Base-by-base conservation (phyloP, 164 flowering plant genomes). In the Annona cherimola region DNA sequence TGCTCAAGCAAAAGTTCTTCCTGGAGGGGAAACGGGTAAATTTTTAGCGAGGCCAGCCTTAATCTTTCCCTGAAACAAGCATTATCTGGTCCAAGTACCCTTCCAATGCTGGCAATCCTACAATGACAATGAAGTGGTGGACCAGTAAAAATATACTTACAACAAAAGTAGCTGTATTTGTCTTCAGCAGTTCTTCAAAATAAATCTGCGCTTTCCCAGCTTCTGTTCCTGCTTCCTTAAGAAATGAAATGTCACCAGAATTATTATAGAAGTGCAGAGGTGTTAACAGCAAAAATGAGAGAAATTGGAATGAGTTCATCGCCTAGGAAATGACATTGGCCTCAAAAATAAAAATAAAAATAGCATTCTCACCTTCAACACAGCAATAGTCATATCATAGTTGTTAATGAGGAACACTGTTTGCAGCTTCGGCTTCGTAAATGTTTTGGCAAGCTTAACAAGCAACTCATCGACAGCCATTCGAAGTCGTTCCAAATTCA, bases 381-480 rank as follows among this genome's bases (percentile, higher is more conserved):
- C 92, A 57, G 97, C 79, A 74, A 96, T 90, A 40, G 91, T 90
- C 99, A 96, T 89, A 79, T 96, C 99, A 68, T 96, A 93, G 74
- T 96, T 96, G 82, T 96, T 96, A 70, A 93, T 93, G 66, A 96
- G 94, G 82, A 96, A 96, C 68, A 96, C 94, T 8, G 85, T 93
- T 80, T 92, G 94, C 73, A 68, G 78, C 81, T 95, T 95, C 69
- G 87, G 84, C 76, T 81, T 91, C 59, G 86, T 76, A 70, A 95
- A 95, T 35, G 71, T 69, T 77, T 80, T 87, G 26, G 98, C 88
- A 41, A 95, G 95, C 86, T 91, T 95, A 72, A 79, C 77, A 63
- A 95, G 87, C 84, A 95, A 82, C 77, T 95, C 99, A 80, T 95
- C 99, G 54, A 91, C 73, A 69, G 98, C 94, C 98, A 95, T 93